Evolutionary conservation across 352 stramenopile species (phyloP), one percentile per base, ranked within the genome.

Genomic region (Phytopythium aichiense): DNA sequence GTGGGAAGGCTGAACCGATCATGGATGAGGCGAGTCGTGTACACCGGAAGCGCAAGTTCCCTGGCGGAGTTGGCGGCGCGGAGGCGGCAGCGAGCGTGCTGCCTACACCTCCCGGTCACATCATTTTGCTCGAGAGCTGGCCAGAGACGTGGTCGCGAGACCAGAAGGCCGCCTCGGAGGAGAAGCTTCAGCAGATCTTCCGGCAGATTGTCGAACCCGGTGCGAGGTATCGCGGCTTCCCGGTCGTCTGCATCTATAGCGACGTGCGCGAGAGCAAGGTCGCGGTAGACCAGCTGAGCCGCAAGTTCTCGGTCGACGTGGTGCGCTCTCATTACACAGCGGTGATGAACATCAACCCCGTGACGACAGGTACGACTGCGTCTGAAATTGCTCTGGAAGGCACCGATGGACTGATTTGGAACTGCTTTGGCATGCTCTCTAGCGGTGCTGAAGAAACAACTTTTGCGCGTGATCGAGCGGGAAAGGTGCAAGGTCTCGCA

Each of bases 171-270:
- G 22, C 67, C 6, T 77, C 70, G 48, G 81, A 91, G 20, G 77
- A 89, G 25, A 84, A 83, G 22, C 67, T 92, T 22, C 72, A 83
- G 30, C 63, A 64, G 20, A 69, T 87, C 18, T 89, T 87, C 60
- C 73, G 74, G 31, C 66, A 71, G 30, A 65, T 92, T 15, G 61
- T 91, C 6, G 77, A 84, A 28, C 68, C 81, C 8, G 52, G 56
- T 6, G 61, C 64, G 11, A 31, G 37, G 13, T 50, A 50, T n/a
- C 25, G 35, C 9, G 56, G 66, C 22, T 88, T 81, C 57, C 83
- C 87, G 20, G 76, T 92, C 12, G 62, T 95, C 16, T 92, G 84
- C 38, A 82, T 95, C 50, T 94, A 89, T 67, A 95, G 87, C 57
- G 85, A 94, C 52, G 80, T 88, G 12, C 76, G 77, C 63, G 87